These are phyloP conservation scores for Zostera marina DNA, from an alignment of 116 monocot genomes.

Conservation along the genomic window DNA sequence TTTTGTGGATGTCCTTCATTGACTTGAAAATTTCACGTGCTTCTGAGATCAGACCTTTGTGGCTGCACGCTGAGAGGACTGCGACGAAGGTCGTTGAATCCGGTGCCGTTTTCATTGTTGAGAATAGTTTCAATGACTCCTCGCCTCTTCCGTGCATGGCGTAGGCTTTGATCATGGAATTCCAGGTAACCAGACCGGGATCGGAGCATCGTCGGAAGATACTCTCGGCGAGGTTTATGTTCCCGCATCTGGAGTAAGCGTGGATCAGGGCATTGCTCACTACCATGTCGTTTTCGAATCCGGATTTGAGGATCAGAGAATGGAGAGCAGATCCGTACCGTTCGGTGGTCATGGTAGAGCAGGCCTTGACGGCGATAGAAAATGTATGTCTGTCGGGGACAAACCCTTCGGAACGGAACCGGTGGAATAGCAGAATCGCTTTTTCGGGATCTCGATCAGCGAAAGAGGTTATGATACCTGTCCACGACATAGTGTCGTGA, in stretches of 20 bases:
- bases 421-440: slow-evolving; percentile 7
- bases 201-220: slow-evolving; percentile 31
- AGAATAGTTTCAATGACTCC: slow-evolving; percentile 28
- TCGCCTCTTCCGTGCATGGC: slow-evolving; percentile 32
- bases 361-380: slow-evolving; percentile 21
- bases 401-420: slow-evolving; percentile 6
- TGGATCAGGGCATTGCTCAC: slow-evolving; percentile 42
- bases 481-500: slow-evolving; percentile 20
- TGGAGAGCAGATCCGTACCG: slow-evolving; percentile 17
- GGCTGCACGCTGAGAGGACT: slow-evolving; percentile 52
- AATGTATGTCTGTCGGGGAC: slow-evolving; percentile 16
- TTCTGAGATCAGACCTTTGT: slow-evolving; percentile 36
- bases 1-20: slow-evolving; percentile 30
- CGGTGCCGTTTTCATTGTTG: slow-evolving; percentile 41
- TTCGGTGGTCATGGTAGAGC: slow-evolving; percentile 14
- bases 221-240: slow-evolving; percentile 25
- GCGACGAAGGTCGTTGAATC: slow-evolving; percentile 60
- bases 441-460: slow-evolving; percentile 13
- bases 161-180: slow-evolving; percentile 55
- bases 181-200: slow-evolving; percentile 52
- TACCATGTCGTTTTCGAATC: slow-evolving; percentile 26
- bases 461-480: slow-evolving; percentile 13
- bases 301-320: slow-evolving; percentile 30
- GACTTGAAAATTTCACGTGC: slow-evolving; percentile 35
- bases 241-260: slow-evolving; percentile 86